Base-by-base conservation (phyloP, 2,329 filamentous ascomycete genomes). In the Gaeumannomyces tritici region DNA sequence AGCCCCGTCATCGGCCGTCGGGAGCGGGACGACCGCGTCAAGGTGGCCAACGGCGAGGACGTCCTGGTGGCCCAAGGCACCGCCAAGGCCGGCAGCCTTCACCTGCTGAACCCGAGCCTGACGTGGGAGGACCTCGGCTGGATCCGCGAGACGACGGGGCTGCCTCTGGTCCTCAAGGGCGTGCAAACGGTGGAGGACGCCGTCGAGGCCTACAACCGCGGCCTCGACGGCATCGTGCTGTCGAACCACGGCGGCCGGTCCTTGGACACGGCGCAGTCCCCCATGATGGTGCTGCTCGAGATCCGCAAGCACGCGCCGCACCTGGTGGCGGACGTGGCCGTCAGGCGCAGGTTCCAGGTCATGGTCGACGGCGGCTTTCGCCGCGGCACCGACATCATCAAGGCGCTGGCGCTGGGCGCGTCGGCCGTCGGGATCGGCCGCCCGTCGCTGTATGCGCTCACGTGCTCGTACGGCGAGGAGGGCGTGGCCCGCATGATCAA, bases 211-310 rank as follows among this genome's bases (percentile, higher is more conserved):
- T 79, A 83, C 4, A 77, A 85, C 62, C 65, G 79, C 55, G 83
- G 82, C 0, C 78, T 80, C n/a, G 81, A 87, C 66, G 83, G 82
- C 0, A 84, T 87, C 61, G 76, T 87, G 1, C 78, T 86, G 6
- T 80, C 75, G 26, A 86, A 86, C 64, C 84, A 87, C 70, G 84
- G 83, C 4, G 84, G 83, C 0, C 70, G 84, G 55, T 71, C 68
- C 61, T 62, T 72, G 11, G 73, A 75, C 65, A 76, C 56, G 73
- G 75, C 75, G 0, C 73, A 78, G 31, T 71, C 82, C 0, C 75
- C 79, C 0, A 74, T 85, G 35, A 76, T 79, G 0, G 69, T 85
- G 1, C 70, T 86, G 2, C 82, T 86, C 33, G 64, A 65, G 59
- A 59, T 65, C 5, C 61, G 64, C 12, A 59, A 55, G 11, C 60